A percentile compares a stretch with the other conserved stretches of the same genome.
phyloP scores from a whole-genome alignment of 1,284 basidiomycete genomes.

The Boletellus deceptivus region DNA sequence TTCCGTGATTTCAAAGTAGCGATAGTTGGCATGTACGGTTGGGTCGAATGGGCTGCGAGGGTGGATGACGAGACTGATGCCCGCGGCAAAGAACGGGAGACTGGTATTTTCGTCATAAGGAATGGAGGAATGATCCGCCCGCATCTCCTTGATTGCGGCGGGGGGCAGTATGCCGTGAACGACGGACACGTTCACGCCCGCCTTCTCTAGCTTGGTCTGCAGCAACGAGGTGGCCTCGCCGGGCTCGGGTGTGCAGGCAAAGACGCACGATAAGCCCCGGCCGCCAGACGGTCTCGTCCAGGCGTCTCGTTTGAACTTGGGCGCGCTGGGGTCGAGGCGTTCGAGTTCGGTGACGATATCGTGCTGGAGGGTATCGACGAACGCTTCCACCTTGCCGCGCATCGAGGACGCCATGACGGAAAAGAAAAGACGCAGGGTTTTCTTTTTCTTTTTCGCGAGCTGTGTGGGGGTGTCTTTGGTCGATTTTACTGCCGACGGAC shows the following conservation, averaged over 20 bases:
- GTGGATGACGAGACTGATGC: slow-evolving; percentile 90
- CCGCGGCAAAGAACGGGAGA: slow-evolving; percentile 93
- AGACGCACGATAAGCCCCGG: slow-evolving; percentile 85
- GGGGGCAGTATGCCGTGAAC: slow-evolving; percentile 90
- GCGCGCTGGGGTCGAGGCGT: slow-evolving; percentile 69
- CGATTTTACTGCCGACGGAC: too few species aligned
- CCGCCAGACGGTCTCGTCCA: slow-evolving; percentile 88
- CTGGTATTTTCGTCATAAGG: slow-evolving; percentile 61
- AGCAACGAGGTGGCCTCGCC: slow-evolving; percentile 27
- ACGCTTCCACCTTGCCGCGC: slow-evolving; percentile 80
- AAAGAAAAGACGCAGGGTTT: neutral
- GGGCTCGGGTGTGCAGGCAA: slow-evolving; percentile 58
- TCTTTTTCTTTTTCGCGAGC: too few species aligned
- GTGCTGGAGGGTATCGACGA: slow-evolving; percentile 79
- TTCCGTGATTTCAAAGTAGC: slow-evolving; percentile 92
- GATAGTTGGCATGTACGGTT: slow-evolving; percentile 96
- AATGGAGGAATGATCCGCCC: slow-evolving; percentile 82
- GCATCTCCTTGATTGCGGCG: slow-evolving; percentile 90
- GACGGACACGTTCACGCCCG: slow-evolving; percentile 93
- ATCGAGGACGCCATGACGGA: slow-evolving; percentile 43
- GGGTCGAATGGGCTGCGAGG: slow-evolving; percentile 89
- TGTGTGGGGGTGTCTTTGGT: too few species aligned
- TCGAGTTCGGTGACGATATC: slow-evolving; percentile 83
- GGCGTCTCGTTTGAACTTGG: slow-evolving; percentile 81
- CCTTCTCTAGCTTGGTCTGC: slow-evolving; percentile 84